Base-by-base conservation (phyloP, 2,329 filamentous ascomycete genomes). In the Xylariales sp. region DNA sequence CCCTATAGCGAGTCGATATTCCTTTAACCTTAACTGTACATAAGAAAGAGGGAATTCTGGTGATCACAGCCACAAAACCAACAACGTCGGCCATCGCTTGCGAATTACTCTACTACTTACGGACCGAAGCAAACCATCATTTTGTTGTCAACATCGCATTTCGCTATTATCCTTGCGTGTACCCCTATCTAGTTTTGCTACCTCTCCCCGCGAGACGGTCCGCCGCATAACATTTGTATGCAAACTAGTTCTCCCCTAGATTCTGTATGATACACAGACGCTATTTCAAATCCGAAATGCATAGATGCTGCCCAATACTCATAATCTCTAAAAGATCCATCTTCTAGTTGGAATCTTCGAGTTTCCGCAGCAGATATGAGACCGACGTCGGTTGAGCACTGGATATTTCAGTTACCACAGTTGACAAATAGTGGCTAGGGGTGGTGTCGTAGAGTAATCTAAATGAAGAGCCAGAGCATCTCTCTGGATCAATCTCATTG, bases 331-430 rank as follows among this genome's bases (percentile, higher is more conserved):
- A 39, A 10, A 55, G 63, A 67, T 46, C 73, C 74, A 63, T 62
- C 59, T 69, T 74, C 77, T 83, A 85, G 54, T 81, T 80, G 73
- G 85, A 80, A 74, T 88, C 86, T 75, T 89, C 87, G 72, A 88
- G 78, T 75, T 86, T 89, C 69, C 85, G 80, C 73, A 89, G 76
- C 70, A 88, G 83, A 39, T 85, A 83, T 10, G 94, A 91, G 49
- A 97, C 94, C 7, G 93, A 94, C 74, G 91, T 94, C 0, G 94
- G 92, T 58, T 94, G 93, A 70, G 97, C 87, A 75, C 89, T 93
- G 49, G 95, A 96, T 77, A 95, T 90, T 81, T 99, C 96, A 3
- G 94, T 97, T 57, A 98, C 89, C 48, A 99, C 91, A 80, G 94
- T 92, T 46, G 93, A 91, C 71, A 98, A 90, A 76, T 93, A 94